Conservation (phyloP, 768 basidiomycete species). For the Boletus vinaceobasis region DNA sequence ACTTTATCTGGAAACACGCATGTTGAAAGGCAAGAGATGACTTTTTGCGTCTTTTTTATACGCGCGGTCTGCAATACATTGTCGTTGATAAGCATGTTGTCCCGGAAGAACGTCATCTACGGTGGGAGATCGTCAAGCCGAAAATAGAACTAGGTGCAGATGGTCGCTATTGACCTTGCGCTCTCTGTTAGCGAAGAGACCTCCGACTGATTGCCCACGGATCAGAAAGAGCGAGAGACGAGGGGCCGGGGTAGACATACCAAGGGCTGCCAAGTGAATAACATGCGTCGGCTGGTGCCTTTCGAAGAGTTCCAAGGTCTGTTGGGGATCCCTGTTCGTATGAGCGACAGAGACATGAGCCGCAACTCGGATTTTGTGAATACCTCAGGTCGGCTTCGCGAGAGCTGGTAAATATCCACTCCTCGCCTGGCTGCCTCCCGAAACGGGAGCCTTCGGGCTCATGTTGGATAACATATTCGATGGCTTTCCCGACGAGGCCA, state of each 20-base stretch:
- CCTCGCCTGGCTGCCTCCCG: constrained; percentile 71
- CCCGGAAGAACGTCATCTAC: constrained; percentile 87
- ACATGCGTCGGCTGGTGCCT: constrained; percentile 95
- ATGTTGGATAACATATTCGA: constrained; percentile 71
- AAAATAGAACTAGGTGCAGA: neutral
- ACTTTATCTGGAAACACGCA: constrained; percentile 98
- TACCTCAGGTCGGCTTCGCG: constrained; percentile 85
- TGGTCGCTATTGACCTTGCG: constrained; percentile 58
- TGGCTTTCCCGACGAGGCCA: constrained; percentile 87
- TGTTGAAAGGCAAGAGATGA: constrained; percentile 94
- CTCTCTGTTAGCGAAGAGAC: constrained; percentile 94
- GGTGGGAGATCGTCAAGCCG: neutral
- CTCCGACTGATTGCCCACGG: constrained; percentile 63
- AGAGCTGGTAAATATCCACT: constrained; percentile 80
- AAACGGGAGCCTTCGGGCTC: constrained; percentile 78
- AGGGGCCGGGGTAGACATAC: constrained; percentile 39
- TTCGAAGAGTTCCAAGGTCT: constrained; percentile 73
- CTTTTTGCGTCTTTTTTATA: constrained; percentile 61
- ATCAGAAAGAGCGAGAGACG: constrained; percentile 7
- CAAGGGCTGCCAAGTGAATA: constrained; percentile 92
- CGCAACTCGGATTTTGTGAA: neutral
- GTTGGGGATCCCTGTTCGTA: constrained; percentile 56
- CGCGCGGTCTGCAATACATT: constrained; percentile 81
- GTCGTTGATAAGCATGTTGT: constrained; percentile 95
- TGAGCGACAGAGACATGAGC: constrained; percentile 3